A percentile compares a stretch with the other conserved stretches of the same genome.
These are phyloP conservation scores for Knoxdaviesia capensis DNA, from an alignment of 2,329 filamentous ascomycete species.

Conservation along the genomic window DNA sequence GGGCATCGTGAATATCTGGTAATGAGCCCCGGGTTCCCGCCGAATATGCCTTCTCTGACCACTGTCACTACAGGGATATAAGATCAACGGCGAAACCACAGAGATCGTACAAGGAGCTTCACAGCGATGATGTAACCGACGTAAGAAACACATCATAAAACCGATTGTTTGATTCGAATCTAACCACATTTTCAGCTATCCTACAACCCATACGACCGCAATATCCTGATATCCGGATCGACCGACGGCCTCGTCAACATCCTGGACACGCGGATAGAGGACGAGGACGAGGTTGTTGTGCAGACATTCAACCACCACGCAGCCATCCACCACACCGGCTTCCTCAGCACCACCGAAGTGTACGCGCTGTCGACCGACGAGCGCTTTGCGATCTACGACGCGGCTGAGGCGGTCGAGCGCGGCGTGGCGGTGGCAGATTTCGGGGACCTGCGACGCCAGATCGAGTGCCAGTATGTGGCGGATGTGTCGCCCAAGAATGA, in stretches of 20 bases:
- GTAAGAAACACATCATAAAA: conserved; percentile 1
- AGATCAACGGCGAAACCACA: conserved; percentile 24
- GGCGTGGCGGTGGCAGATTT: conserved; percentile 36
- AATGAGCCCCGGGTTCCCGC: conserved; percentile 6
- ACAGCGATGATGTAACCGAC: conserved; percentile 48
- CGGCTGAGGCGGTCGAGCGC: conserved; percentile 41
- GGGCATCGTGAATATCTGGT: conserved; percentile 38
- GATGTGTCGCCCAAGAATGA: conserved; percentile 42
- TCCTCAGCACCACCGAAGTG: conserved; percentile 43
- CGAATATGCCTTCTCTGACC: background rate
- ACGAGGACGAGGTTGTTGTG: conserved; percentile 59
- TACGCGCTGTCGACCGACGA: conserved; percentile 64
- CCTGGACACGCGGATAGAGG: conserved; percentile 47
- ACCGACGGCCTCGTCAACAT: conserved; percentile 66
- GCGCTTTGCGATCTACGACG: conserved; percentile 51
- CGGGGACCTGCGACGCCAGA: conserved; percentile 45
- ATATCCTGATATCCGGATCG: conserved; percentile 52
- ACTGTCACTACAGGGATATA: conserved; percentile 27
- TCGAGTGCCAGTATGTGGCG: conserved; percentile 56
- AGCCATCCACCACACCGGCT: conserved; percentile 56
- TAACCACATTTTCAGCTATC: conserved; percentile 8
- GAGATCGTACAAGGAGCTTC: conserved; percentile 40
- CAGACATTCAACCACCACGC: conserved; percentile 63
- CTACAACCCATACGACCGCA: conserved; percentile 38
- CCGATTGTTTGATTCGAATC: background rate